A percentile compares a stretch with the other conserved stretches of the same genome.
These are phyloP conservation scores for Hypholoma sublateritium DNA, from an alignment of 768 basidiomycete species.

Conservation along the genomic window DNA sequence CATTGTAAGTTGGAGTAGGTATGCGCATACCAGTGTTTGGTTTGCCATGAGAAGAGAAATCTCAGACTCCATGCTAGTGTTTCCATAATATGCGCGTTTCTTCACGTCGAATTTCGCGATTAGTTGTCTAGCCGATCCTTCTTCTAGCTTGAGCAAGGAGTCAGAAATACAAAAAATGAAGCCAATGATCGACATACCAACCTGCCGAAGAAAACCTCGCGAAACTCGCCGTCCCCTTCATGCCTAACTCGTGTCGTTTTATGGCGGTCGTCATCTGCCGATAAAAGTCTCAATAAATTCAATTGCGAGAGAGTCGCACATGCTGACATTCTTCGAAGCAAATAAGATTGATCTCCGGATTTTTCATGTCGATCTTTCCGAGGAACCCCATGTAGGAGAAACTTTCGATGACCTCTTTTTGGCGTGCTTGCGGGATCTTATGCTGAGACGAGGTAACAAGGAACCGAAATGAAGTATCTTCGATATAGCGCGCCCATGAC, in stretches of 20 bases:
- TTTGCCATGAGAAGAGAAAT: slow-evolving; percentile 96
- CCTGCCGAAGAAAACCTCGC: slow-evolving; percentile 79
- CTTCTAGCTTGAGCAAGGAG: slow-evolving; percentile 39
- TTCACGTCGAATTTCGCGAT: slow-evolving; percentile 82
- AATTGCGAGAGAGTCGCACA: slow-evolving; percentile 2
- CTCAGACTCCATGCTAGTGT: slow-evolving; percentile 97
- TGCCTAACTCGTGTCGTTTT: slow-evolving; percentile 45
- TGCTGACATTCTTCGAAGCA: slow-evolving; percentile 88
- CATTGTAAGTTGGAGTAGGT: neutral
- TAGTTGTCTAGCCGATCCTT: slow-evolving; percentile 68
- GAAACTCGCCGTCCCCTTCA: slow-evolving; percentile 68
- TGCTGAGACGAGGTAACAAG: slow-evolving; percentile 73
- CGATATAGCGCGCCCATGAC: slow-evolving; percentile 60
- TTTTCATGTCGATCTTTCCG: slow-evolving; percentile 81
- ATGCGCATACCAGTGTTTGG: slow-evolving; percentile 75
- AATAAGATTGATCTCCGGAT: slow-evolving; percentile 69
- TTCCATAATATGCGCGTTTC: slow-evolving; percentile 87
- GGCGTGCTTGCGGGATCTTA: slow-evolving; percentile 65
- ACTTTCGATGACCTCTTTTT: slow-evolving; percentile 67
- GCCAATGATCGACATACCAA: slow-evolving; percentile 56
- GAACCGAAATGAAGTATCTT: slow-evolving; percentile 80
- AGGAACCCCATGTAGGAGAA: slow-evolving; percentile 85
- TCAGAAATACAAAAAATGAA: neutral
- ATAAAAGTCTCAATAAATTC: neutral
- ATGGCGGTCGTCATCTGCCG: slow-evolving; percentile 46